phyloP scores from a whole-genome alignment of 169 alveolate species.

The Plasmodium cynomolgi region DNA sequence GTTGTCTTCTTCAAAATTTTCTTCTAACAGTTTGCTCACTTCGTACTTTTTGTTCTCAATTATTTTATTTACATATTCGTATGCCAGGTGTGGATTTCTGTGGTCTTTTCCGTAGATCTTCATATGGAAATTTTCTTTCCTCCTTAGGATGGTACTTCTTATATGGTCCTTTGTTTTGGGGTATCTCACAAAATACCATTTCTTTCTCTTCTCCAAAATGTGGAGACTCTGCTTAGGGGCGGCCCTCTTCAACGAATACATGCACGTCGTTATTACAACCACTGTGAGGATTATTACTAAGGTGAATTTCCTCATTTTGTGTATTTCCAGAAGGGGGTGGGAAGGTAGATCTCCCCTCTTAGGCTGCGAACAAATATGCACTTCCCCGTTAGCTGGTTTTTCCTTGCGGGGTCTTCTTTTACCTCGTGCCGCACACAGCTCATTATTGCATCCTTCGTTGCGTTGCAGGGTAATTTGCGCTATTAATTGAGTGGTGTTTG shows the following conservation, averaged over 20 bases:
- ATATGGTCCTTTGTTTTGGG: neutral
- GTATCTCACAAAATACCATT: neutral
- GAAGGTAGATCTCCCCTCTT: neutral
- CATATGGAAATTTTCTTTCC: neutral
- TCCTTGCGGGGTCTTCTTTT: neutral
- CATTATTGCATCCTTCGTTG: neutral
- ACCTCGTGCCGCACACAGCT: neutral
- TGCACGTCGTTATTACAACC: neutral
- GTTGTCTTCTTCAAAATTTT: slow-evolving; percentile 43
- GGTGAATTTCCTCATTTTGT: neutral
- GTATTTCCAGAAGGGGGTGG: neutral
- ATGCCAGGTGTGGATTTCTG: slow-evolving; percentile 69
- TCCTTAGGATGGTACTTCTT: neutral
- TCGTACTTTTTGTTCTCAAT: slow-evolving; percentile 74
- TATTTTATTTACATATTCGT: slow-evolving; percentile 58
- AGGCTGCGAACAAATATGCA: neutral
- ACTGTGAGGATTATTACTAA: neutral
- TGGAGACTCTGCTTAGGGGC: neutral
- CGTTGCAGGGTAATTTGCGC: neutral
- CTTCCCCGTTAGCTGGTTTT: neutral
- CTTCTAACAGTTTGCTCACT: slow-evolving; percentile 70
- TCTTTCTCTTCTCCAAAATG: neutral
- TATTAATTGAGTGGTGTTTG: neutral
- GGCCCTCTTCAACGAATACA: neutral
- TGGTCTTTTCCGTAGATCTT: slow-evolving; percentile 56